Evolutionary conservation across 2,329 filamentous ascomycete species (phyloP).

Genomic region (Colletotrichum destructivum): DNA sequence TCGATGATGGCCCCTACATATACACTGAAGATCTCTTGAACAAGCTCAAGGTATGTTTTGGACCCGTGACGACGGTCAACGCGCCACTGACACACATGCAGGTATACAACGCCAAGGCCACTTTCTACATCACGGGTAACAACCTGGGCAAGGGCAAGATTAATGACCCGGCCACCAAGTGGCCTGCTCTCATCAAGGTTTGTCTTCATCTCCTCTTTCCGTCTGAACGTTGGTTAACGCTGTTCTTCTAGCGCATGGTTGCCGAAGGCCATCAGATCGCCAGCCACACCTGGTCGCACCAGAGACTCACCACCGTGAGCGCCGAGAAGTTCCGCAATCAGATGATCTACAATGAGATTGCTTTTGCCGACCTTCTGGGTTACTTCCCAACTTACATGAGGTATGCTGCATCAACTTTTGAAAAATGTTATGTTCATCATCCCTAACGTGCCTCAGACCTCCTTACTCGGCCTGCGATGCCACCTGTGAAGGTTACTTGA

Average conservation of each 20-base stretch:
- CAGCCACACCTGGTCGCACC: constrained; percentile 70
- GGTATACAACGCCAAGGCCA: constrained; percentile 73
- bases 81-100: constrained; percentile 21
- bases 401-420: background rate
- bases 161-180: constrained; percentile 60
- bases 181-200: constrained; percentile 54
- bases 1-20: constrained; percentile 62
- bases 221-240: background rate
- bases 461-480: constrained; percentile 61
- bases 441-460: constrained; percentile 46
- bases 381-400: constrained; percentile 69
- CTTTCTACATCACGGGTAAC: constrained; percentile 71
- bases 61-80: background rate
- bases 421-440: background rate
- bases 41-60: constrained; percentile 56
- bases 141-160: constrained; percentile 62
- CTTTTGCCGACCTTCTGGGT: constrained; percentile 68
- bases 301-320: constrained; percentile 39
- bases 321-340: constrained; percentile 56
- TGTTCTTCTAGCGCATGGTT: constrained; percentile 58
- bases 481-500: constrained; percentile 36
- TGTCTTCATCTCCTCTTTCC: background rate
- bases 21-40: constrained; percentile 61
- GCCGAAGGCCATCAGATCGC: constrained; percentile 73
- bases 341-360: constrained; percentile 69